Evolutionary conservation across 176 grass and related monocot genomes (phyloP).

Genomic region (Carex myosuroides): DNA sequence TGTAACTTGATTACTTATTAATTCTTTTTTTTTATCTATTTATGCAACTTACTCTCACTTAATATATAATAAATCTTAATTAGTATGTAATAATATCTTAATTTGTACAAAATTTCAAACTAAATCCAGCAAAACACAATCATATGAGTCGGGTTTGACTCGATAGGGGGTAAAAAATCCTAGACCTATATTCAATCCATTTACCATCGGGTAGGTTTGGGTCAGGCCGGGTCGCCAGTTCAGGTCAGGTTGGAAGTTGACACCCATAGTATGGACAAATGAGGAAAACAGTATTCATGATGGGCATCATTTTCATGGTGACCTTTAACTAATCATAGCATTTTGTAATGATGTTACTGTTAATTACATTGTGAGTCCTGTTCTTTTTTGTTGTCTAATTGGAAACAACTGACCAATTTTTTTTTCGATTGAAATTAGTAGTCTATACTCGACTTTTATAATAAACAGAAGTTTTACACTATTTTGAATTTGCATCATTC

Average conservation of each 20-base stretch:
- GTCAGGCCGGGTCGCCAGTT: not conserved
- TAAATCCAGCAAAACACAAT: not conserved
- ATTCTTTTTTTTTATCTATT: not conserved
- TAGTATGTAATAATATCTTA: not conserved
- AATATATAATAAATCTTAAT: not conserved
- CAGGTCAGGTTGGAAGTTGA: not conserved
- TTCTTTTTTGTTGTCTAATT: not conserved
- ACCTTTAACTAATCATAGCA: not conserved
- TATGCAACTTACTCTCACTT: not conserved
- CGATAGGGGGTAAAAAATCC: not conserved
- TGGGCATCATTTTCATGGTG: not conserved
- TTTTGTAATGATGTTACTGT: not conserved
- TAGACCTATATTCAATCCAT: no score
- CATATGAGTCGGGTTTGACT: not conserved
- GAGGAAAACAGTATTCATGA: not conserved
- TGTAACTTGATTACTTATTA: not conserved
- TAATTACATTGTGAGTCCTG: not conserved
- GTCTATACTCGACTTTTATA: not conserved
- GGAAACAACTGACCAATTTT: not conserved
- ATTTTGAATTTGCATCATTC: slow-evolving; percentile 20
- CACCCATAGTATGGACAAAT: not conserved
- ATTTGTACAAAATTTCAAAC: not conserved
- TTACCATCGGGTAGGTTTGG: not conserved
- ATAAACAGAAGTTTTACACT: not conserved
- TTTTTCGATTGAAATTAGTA: not conserved